A percentile compares a stretch with the other conserved stretches of the same genome.
Conservation (phyloP, 2,329 filamentous ascomycete genomes). For the Aspergillus sergii region DNA sequence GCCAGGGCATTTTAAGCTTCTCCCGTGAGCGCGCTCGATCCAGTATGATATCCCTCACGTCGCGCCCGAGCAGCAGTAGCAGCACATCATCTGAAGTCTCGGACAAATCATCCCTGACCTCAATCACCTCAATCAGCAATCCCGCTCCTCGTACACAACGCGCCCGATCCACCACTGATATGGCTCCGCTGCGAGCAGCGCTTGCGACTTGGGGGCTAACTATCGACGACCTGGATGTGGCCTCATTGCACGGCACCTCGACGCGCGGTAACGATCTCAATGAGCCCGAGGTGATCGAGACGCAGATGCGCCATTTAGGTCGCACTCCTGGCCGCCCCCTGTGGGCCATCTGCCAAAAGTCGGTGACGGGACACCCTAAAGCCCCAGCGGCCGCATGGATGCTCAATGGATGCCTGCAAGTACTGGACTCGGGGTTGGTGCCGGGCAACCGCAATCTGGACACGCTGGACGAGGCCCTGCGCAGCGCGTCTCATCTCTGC, state of each 20-base stretch:
- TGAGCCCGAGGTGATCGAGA: conserved; percentile 94
- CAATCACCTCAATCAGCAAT: too few relatives aligned
- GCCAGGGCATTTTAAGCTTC: too few relatives aligned
- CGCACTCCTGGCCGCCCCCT: conserved; percentile 95
- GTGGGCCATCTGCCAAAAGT: conserved; percentile 98
- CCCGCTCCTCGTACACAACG: too few relatives aligned
- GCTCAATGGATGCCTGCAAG: conserved; percentile 97
- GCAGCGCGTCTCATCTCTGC: conserved; percentile 55
- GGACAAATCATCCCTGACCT: too few relatives aligned
- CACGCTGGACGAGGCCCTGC: too few relatives aligned
- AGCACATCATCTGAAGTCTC: too few relatives aligned
- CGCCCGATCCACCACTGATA: too few relatives aligned
- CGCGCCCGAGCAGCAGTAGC: too few relatives aligned
- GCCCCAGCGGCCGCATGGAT: conserved; percentile 99
- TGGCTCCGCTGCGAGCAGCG: conserved; percentile 92
- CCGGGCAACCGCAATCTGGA: conserved; percentile 63
- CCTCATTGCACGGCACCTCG: conserved; percentile 98
- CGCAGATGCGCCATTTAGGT: conserved; percentile 92
- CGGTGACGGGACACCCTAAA: conserved; percentile 97
- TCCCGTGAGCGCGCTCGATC: too few relatives aligned
- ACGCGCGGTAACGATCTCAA: conserved; percentile 99
- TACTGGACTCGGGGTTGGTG: conserved; percentile 89
- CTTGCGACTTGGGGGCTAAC: conserved; percentile 97
- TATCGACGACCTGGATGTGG: conserved; percentile 90
- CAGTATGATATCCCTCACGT: too few relatives aligned